Conservation (phyloP, 1,284 basidiomycete species). For the Cryptococcus amylolentus region DNA sequence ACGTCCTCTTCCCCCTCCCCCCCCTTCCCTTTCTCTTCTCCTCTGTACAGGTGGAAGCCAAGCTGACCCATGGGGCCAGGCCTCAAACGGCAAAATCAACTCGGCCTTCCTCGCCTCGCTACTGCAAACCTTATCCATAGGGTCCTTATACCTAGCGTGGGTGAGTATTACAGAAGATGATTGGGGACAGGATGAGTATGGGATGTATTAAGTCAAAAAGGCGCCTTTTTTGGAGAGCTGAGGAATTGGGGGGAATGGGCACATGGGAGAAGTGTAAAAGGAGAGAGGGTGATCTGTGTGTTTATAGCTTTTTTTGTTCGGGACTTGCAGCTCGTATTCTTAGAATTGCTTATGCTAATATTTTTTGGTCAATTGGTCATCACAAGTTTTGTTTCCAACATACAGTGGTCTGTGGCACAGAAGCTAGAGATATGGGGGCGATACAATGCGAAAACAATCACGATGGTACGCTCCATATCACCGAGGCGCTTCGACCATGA, state of each 20-base stretch:
- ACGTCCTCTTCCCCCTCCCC: conserved; percentile 30
- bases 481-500: too few relatives aligned
- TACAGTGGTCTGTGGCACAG: too few relatives aligned
- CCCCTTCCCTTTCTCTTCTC: background rate
- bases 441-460: too few relatives aligned
- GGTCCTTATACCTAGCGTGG: conserved; percentile 72
- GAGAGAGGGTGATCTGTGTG: too few relatives aligned
- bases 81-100: conserved; percentile 64
- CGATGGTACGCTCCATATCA: too few relatives aligned
- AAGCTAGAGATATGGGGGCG: too few relatives aligned
- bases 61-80: conserved; percentile 41
- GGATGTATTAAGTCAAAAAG: conserved; percentile 7
- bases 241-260: background rate
- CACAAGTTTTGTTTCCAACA: too few relatives aligned
- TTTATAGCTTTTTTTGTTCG: too few relatives aligned
- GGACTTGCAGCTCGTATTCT: too few relatives aligned
- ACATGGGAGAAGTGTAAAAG: too few relatives aligned
- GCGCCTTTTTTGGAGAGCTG: background rate
- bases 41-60: background rate
- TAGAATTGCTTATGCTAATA: too few relatives aligned
- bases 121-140: conserved; percentile 61
- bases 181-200: conserved; percentile 35
- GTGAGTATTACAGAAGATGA: conserved; percentile 46
- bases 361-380: too few relatives aligned
- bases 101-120: conserved; percentile 73